phyloP scores from a whole-genome alignment of 331 rosid species.

The Rhamnella rubrinervis region DNA sequence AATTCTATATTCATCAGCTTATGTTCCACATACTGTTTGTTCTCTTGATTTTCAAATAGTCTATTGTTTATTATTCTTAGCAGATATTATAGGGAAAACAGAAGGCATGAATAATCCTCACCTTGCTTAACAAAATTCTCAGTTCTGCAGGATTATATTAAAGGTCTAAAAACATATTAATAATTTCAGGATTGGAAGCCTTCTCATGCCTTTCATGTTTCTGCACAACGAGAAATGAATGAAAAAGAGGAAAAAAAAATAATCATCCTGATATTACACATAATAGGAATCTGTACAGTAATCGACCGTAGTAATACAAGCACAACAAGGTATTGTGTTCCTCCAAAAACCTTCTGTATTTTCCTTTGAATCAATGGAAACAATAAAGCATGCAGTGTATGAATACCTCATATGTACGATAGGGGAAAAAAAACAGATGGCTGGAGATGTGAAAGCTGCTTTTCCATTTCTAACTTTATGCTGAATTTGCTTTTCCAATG shows the following conservation, averaged over 20 bases:
- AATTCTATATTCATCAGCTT: no score
- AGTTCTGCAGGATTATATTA: no score
- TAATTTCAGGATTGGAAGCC: no score
- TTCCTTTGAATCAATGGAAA: not conserved
- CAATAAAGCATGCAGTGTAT: not conserved
- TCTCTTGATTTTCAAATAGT: no score
- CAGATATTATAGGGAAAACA: no score
- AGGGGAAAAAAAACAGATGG: conserved; percentile 28
- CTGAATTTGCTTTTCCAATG: conserved; percentile 19
- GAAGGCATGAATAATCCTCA: no score
- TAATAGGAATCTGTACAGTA: conserved; percentile 7
- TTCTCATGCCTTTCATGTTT: not conserved
- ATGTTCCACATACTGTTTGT: no score
- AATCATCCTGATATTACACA: not conserved
- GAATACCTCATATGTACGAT: conserved; percentile 10
- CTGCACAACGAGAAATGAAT: not conserved
- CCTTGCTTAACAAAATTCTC: no score
- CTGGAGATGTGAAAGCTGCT: conserved; percentile 19
- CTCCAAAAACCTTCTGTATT: not conserved
- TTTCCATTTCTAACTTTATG: conserved; percentile 8
- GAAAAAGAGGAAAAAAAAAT: not conserved
- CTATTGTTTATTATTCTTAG: no score
- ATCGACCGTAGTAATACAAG: conserved; percentile 2
- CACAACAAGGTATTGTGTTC: not conserved
- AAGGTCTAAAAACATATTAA: no score